Evolutionary conservation across 139 green algal species (phyloP).

Genomic region (Coelastrella sp.): DNA sequence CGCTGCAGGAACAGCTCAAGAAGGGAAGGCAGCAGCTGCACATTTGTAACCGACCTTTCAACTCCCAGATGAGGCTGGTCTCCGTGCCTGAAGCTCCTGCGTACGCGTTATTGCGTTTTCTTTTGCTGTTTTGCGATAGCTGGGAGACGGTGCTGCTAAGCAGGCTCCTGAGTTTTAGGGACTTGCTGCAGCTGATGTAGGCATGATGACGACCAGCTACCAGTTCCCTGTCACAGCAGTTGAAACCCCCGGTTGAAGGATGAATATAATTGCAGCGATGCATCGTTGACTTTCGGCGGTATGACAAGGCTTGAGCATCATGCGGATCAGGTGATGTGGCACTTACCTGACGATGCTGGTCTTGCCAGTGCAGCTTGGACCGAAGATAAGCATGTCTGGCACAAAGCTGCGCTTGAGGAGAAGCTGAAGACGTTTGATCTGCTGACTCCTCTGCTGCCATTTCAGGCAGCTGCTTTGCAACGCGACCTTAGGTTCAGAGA

Average conservation of each 20-base stretch:
- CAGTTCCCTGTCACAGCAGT: not conserved
- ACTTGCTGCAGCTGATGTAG: conserved; percentile 35
- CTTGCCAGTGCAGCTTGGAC: conserved; percentile 40
- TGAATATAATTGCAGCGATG: not conserved
- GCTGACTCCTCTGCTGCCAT: conserved; percentile 27
- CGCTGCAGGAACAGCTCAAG: too few species aligned
- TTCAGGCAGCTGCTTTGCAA: not conserved
- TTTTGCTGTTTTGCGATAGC: conserved; percentile 13
- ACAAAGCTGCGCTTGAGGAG: not conserved
- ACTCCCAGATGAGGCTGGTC: conserved; percentile 37
- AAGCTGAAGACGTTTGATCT: conserved; percentile 8
- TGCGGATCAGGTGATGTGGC: not conserved
- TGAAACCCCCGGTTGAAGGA: not conserved
- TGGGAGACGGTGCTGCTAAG: conserved; percentile 20
- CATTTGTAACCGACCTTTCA: not conserved
- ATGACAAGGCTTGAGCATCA: not conserved
- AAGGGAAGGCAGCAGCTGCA: too few species aligned
- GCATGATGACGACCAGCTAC: conserved; percentile 3
- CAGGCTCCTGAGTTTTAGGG: conserved; percentile 10
- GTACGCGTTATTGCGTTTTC: conserved; percentile 19
- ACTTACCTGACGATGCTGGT: conserved; percentile 18
- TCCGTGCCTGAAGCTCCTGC: conserved; percentile 26
- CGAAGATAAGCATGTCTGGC: conserved; percentile 32
- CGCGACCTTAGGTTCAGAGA: not conserved
- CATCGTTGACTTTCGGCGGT: too few species aligned